A percentile compares a stretch with the other conserved stretches of the same genome.
These are phyloP conservation scores for Aspergillus versicolor DNA, from an alignment of 2,329 filamentous ascomycete genomes.

Conservation along the genomic window DNA sequence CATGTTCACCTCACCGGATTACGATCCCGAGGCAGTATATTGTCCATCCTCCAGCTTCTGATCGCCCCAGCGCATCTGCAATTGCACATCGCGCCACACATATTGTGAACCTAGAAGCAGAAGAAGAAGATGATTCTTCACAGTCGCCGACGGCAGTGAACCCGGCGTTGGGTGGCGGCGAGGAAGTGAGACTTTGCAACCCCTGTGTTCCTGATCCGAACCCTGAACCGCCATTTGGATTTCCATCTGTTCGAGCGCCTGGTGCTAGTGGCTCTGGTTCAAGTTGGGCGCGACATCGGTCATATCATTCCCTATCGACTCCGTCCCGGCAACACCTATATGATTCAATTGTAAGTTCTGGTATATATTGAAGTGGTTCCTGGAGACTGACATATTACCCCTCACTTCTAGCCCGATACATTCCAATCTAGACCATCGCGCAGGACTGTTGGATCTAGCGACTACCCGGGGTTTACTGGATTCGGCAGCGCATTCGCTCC, in stretches of 20 bases:
- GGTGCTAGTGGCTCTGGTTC: slow-evolving; percentile 14
- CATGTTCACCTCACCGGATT: slow-evolving; percentile 90
- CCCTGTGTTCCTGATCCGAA: slow-evolving; percentile 72
- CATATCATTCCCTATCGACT: slow-evolving; percentile 12
- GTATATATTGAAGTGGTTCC: background rate
- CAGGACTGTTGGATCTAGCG: slow-evolving; percentile 27
- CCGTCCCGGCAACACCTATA: slow-evolving; percentile 26
- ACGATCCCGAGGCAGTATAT: slow-evolving; percentile 93
- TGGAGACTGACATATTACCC: slow-evolving; percentile 2
- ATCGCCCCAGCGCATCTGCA: slow-evolving; percentile 41
- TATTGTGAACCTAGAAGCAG: slow-evolving; percentile 50
- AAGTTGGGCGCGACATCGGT: slow-evolving; percentile 13
- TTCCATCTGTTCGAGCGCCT: slow-evolving; percentile 23
- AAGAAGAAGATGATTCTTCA: slow-evolving; percentile 39
- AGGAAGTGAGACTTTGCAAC: slow-evolving; percentile 69
- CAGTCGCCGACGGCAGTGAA: slow-evolving; percentile 35
- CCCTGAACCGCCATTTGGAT: slow-evolving; percentile 52
- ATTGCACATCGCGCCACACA: slow-evolving; percentile 44
- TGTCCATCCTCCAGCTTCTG: slow-evolving; percentile 67
- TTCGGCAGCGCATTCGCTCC: slow-evolving; percentile 17
- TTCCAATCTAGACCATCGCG: slow-evolving; percentile 21
- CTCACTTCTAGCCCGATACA: slow-evolving; percentile 13
- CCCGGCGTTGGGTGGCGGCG: slow-evolving; percentile 60
- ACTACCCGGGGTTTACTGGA: slow-evolving; percentile 17
- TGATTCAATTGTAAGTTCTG: slow-evolving; percentile 16